Evolutionary conservation across 768 basidiomycete species (phyloP).

Genomic region (Chiua virens): DNA sequence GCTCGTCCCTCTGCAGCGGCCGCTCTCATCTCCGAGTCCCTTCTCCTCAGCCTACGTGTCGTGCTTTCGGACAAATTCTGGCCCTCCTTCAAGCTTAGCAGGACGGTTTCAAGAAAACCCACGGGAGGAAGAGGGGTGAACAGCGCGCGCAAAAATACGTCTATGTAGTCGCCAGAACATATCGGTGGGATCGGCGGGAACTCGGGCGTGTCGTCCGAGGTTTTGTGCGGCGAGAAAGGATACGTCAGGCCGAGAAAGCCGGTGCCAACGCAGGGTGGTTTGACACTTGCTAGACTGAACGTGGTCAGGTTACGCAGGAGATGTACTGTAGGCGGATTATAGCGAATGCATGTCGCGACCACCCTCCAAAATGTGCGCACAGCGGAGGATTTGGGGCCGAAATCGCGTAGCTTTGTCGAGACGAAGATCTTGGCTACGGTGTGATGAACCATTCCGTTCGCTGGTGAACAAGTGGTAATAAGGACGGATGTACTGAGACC

Average conservation of each 20-base stretch:
- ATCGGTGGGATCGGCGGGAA: conserved; percentile 13
- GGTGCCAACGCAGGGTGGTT: conserved; percentile 17
- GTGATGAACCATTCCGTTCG: conserved; percentile 30
- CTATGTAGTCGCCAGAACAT: conserved; percentile 11
- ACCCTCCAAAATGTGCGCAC: conserved; percentile 26
- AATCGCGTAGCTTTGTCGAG: conserved; percentile 24
- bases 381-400: conserved; percentile 24
- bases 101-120: conserved; percentile 18
- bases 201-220: conserved; percentile 22
- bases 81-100: conserved; percentile 25
- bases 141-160: conserved; percentile 16
- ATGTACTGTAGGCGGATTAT: conserved; percentile 20
- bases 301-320: conserved; percentile 20
- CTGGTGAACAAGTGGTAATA: conserved; percentile 21
- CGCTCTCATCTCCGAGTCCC: conserved; percentile 17
- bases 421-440: conserved; percentile 26
- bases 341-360: conserved; percentile 24
- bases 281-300: conserved; percentile 27
- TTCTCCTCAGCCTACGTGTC: conserved; percentile 23
- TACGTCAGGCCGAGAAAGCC: conserved; percentile 22
- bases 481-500: conserved; percentile 28
- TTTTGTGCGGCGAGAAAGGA: not conserved
- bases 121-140: conserved; percentile 22
- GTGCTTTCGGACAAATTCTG: conserved; percentile 26
- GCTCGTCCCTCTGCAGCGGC: conserved; percentile 22